phyloP scores from a whole-genome alignment of 768 basidiomycete species.

The Paxillus ammoniavirescens region DNA sequence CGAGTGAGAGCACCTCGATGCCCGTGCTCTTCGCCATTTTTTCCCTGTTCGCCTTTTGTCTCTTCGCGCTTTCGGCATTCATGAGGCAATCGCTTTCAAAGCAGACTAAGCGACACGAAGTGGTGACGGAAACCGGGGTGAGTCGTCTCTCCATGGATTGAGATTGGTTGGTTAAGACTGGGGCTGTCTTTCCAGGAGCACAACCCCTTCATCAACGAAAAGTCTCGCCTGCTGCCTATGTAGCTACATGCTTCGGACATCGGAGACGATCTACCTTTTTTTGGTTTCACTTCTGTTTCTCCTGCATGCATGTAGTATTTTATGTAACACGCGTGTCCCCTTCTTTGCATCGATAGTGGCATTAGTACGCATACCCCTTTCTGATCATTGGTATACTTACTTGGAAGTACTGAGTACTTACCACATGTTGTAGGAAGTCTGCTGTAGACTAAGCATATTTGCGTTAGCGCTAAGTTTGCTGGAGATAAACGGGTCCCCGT shows the following conservation, averaged over 20 bases:
- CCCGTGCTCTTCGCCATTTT: slow-evolving; percentile 1
- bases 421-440: slow-evolving; percentile 8
- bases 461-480: too few species aligned
- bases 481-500: too few species aligned
- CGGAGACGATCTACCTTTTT: background rate
- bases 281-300: background rate
- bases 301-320: background rate
- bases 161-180: background rate
- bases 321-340: background rate
- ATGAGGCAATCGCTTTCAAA: slow-evolving; percentile 8
- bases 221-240: slow-evolving; percentile 20
- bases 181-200: background rate
- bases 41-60: slow-evolving; percentile 11
- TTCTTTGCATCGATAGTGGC: slow-evolving; percentile 2
- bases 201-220: slow-evolving; percentile 18
- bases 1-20: slow-evolving; percentile 1
- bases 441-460: slow-evolving; percentile 27
- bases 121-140: slow-evolving; percentile 12
- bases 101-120: slow-evolving; percentile 4
- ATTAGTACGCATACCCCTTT: background rate
- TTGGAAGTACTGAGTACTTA: slow-evolving; percentile 14
- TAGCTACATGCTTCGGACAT: background rate
- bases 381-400: background rate
- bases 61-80: slow-evolving; percentile 14
- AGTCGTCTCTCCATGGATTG: background rate